phyloP scores from a whole-genome alignment of 2,329 filamentous ascomycete genomes.

The Atkinsonella texensis region DNA sequence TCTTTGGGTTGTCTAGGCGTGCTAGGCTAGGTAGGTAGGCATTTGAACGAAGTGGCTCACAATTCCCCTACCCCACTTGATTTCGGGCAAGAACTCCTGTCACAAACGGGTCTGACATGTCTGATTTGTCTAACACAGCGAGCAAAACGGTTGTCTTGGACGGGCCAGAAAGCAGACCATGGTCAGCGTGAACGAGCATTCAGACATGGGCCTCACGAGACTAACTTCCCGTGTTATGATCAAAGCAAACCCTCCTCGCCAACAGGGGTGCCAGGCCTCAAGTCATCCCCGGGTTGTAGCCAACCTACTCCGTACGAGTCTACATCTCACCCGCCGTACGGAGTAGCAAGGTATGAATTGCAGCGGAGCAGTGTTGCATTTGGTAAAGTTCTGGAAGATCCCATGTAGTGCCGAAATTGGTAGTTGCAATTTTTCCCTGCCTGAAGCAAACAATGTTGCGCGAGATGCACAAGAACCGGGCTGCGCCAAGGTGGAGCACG shows the following conservation, averaged over 20 bases:
- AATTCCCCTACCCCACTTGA: too few species aligned
- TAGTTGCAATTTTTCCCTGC: background rate
- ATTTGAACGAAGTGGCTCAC: too few species aligned
- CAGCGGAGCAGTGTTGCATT: conserved; percentile 6
- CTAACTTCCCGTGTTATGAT: conserved; percentile 6
- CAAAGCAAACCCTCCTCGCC: conserved; percentile 11
- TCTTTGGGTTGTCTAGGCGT: too few species aligned
- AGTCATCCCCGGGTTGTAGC: conserved; percentile 22
- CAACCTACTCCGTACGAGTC: background rate
- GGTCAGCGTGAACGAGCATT: background rate
- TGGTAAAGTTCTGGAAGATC: conserved; percentile 22
- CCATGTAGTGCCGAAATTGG: conserved; percentile 1
- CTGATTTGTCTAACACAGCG: background rate
- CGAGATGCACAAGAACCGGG: background rate
- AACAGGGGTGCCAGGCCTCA: conserved; percentile 16
- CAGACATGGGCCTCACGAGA: too few species aligned
- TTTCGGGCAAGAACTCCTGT: background rate
- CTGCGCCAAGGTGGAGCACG: background rate
- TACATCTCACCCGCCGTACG: too few species aligned
- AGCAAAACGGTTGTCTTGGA: background rate
- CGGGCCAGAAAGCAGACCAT: too few species aligned
- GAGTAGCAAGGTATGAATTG: conserved; percentile 3
- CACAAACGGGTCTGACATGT: background rate
- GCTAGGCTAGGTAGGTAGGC: too few species aligned
- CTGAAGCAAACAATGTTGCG: background rate